Evolutionary conservation across 192 early-diverging fungal genomes (phyloP), one percentile per base, ranked within the genome.

Genomic region (Mortierella alpina): DNA sequence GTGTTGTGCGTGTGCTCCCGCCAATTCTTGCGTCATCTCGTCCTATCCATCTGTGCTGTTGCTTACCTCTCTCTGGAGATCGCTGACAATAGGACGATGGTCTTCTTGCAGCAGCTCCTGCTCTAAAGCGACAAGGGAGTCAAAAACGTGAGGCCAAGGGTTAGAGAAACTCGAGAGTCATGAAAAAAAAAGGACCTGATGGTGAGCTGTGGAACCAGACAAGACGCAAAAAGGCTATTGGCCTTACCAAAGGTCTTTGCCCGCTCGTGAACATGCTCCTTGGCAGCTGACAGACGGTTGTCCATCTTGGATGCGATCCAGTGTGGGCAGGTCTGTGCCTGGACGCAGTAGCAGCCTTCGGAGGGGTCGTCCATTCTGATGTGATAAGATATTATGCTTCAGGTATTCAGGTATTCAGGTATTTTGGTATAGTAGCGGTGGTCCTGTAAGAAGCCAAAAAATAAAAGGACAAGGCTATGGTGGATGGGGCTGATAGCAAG

Each of bases 1-100:
- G 3, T 31, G 31, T 31, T 31, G 31, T 31, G 50, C 4, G 50
- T 51, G 13, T 12, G 11, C 50, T n/a, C 13, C 17, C 50, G 50
- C 4, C 50, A 1, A 51, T n/a, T 51, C 13, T n/a, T 51, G 13
- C 17, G 13, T 51, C 50, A n/a, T 51, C 17, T n/a, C 17, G 13
- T 51, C 50, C 50, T n/a, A 2, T 51, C 50, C 11, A 15, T 31
- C 31, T 31, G 1, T 31, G 31, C 31, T 31, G 31, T 3, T 56
- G n/a, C 66, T 45, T 80, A 80, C 77, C 70, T 80, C 77, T 17
- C 77, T 70, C 50, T 80, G 77, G 5, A 80, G 77, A 17, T 80
- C 70, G 60, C 66, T 80, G 59, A 80, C 70, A 53, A 80, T 59
- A 20, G 77, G 77, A 7, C 77, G 70, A 39, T 72, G 77, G 18